Evolutionary conservation across 1,284 basidiomycete species (phyloP).

Genomic region (Cryptococcus amylolentus): DNA sequence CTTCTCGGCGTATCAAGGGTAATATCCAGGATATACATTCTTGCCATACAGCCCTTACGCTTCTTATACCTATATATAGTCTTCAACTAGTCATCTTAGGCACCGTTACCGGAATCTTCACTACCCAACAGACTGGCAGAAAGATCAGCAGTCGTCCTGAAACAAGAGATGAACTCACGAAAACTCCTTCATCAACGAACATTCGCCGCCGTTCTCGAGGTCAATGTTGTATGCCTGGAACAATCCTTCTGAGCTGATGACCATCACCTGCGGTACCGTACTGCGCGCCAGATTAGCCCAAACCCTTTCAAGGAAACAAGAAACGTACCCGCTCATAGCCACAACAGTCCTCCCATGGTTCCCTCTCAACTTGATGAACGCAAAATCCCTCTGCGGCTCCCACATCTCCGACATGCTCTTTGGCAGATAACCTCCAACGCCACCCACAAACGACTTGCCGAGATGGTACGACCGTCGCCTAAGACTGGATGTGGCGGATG

Average conservation of each 20-base stretch:
- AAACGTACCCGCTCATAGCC: constrained; percentile 73
- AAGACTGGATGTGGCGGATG: constrained; percentile 38
- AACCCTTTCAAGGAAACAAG: background rate
- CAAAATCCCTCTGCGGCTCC: constrained; percentile 95
- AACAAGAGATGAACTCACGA: constrained; percentile 48
- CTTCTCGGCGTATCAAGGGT: background rate
- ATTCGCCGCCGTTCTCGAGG: constrained; percentile 93
- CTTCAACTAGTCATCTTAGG: no score
- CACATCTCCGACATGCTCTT: constrained; percentile 90
- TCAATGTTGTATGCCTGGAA: constrained; percentile 97
- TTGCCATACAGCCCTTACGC: background rate
- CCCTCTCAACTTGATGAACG: constrained; percentile 81
- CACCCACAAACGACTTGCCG: constrained; percentile 73
- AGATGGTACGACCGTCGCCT: constrained; percentile 66
- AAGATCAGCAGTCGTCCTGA: background rate
- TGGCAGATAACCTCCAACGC: constrained; percentile 86
- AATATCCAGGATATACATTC: constrained; percentile 1
- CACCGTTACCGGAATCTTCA: constrained; percentile 7
- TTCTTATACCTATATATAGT: background rate
- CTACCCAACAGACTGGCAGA: constrained; percentile 10
- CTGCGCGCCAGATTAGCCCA: constrained; percentile 48
- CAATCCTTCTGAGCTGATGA: constrained; percentile 89
- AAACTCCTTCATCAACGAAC: constrained; percentile 89
- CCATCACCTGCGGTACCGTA: constrained; percentile 94
- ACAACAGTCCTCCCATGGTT: constrained; percentile 72